Percentiles rank a stretch among this genome's conserved stretches.
Evolutionary conservation across 1,284 basidiomycete genomes (phyloP).

Genomic region (Puccinia novopanici): DNA sequence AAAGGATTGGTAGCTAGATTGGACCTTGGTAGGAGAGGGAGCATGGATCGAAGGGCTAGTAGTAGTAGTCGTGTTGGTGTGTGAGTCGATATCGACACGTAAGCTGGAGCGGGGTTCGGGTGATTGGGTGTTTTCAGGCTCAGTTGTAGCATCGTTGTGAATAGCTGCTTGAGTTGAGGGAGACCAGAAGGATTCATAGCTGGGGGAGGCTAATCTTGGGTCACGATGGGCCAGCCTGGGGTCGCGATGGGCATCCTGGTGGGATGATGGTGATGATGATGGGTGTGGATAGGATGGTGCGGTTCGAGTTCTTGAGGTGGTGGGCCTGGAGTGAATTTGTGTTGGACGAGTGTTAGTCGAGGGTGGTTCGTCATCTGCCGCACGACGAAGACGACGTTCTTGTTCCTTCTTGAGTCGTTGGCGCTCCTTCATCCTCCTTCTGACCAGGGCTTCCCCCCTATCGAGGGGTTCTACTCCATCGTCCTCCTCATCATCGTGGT

Average conservation of each 20-base stretch:
- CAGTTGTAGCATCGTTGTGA: not conserved
- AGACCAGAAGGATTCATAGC: constrained; percentile 22
- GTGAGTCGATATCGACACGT: not conserved
- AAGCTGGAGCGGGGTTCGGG: not conserved
- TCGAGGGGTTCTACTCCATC: constrained; percentile 63
- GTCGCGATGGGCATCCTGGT: not conserved
- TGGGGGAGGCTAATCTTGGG: constrained; percentile 19
- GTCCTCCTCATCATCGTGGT: constrained; percentile 59
- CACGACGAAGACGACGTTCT: constrained; percentile 45
- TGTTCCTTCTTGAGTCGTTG: constrained; percentile 57
- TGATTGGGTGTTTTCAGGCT: not conserved
- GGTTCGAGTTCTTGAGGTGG: constrained; percentile 28
- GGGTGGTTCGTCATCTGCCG: constrained; percentile 39
- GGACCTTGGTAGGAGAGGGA: constrained; percentile 6
- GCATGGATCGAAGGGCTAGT: not conserved
- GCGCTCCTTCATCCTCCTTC: constrained; percentile 63
- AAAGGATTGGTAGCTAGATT: constrained; percentile 49
- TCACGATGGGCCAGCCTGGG: constrained; percentile 6
- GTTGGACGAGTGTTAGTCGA: constrained; percentile 28
- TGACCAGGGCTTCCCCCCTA: constrained; percentile 65
- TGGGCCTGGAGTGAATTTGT: constrained; percentile 21
- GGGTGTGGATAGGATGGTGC: constrained; percentile 17
- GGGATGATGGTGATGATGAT: not conserved
- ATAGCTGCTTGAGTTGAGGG: not conserved
- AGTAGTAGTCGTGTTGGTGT: too few relatives aligned